These are phyloP conservation scores for Paramecium caudatum DNA, from an alignment of 73 alveolate species.

Conservation along the genomic window DNA sequence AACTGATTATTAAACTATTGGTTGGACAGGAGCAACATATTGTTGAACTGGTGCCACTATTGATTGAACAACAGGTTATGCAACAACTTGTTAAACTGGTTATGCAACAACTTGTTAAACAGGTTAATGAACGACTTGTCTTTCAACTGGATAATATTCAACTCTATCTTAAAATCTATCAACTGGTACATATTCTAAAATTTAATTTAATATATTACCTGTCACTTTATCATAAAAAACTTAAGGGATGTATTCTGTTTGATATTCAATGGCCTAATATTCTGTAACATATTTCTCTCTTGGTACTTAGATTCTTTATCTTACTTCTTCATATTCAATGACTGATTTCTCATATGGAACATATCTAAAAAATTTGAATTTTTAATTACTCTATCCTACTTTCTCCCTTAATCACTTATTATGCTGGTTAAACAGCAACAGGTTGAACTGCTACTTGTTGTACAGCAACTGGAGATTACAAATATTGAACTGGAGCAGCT, in stretches of 20 bases:
- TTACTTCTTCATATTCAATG: conserved; percentile 55
- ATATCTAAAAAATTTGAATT: conserved; percentile 18
- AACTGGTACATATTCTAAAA: conserved; percentile 72
- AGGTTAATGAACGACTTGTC: conserved; percentile 62
- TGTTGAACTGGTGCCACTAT: neutral
- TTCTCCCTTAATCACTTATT: conserved; percentile 55
- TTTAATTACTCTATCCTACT: conserved; percentile 56
- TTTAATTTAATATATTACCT: neutral
- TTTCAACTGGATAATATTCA: conserved; percentile 76
- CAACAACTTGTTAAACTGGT: conserved; percentile 15
- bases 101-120: conserved; percentile 39
- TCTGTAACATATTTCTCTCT: conserved; percentile 64
- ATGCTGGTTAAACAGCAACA: conserved; percentile 45
- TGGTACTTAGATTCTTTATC: conserved; percentile 63
- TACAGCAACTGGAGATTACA: neutral
- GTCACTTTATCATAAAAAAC: conserved; percentile 60
- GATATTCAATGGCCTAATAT: conserved; percentile 53
- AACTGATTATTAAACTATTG: conserved; percentile 6
- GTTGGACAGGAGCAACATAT: conserved; percentile 32
- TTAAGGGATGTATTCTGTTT: conserved; percentile 53
- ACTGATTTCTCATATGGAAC: conserved; percentile 43
- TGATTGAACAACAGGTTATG: conserved; percentile 2
- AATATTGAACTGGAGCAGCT: conserved; percentile 48
- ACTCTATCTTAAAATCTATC: conserved; percentile 77
- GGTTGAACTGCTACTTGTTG: conserved; percentile 30